phyloP scores from a whole-genome alignment of 2,329 filamentous ascomycete species.

The Phoma sp. region DNA sequence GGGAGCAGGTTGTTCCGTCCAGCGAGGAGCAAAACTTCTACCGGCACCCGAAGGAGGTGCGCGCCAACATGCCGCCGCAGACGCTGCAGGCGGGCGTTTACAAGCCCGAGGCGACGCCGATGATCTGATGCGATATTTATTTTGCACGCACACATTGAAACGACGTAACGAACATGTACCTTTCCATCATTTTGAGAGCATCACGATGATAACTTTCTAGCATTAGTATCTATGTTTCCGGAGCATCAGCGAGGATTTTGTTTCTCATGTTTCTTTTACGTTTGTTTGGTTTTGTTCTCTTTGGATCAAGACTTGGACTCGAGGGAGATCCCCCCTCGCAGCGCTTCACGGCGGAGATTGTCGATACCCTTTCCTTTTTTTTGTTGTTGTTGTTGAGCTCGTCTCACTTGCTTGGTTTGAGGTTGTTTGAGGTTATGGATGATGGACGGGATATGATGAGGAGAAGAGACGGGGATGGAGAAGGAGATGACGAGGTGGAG shows the following conservation, averaged over 20 bases:
- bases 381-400: conserved; percentile 4
- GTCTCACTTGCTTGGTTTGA: conserved; percentile 9
- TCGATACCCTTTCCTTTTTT: conserved; percentile 41
- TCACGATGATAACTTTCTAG: conserved; percentile 1
- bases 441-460: too few species aligned
- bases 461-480: too few species aligned
- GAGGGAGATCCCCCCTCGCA: conserved; percentile 19
- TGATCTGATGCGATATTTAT: conserved; percentile 36
- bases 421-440: conserved; percentile 15
- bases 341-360: conserved; percentile 43
- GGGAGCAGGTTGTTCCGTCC: conserved; percentile 52
- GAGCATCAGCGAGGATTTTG: conserved; percentile 24
- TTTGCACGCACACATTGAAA: too few species aligned
- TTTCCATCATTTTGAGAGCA: not conserved
- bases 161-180: too few species aligned
- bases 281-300: not conserved
- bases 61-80: conserved; percentile 58
- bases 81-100: conserved; percentile 54
- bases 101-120: conserved; percentile 40
- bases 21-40: conserved; percentile 36
- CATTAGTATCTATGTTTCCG: not conserved
- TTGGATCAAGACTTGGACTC: conserved; percentile 23
- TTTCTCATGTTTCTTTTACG: conserved; percentile 18
- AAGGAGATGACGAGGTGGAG: too few species aligned
- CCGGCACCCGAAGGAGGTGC: conserved; percentile 54